phyloP scores from a whole-genome alignment of 768 basidiomycete genomes.

The Rickenella mellea region DNA sequence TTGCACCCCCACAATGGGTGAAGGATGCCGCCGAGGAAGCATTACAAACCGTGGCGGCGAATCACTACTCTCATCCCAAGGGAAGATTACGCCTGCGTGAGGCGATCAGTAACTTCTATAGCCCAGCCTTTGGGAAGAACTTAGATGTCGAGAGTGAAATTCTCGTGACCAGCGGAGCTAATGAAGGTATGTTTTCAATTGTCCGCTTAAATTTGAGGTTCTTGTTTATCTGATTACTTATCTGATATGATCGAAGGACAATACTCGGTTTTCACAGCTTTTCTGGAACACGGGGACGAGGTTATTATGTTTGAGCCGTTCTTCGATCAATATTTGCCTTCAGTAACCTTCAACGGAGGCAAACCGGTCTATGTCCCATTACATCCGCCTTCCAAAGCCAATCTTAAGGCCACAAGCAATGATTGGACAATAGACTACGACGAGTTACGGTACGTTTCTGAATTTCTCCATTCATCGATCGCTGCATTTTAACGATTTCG shows the following conservation, averaged over 20 bases:
- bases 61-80: conserved; percentile 89
- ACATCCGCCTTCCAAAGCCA: conserved; percentile 61
- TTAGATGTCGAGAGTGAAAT: conserved; percentile 85
- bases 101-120: conserved; percentile 78
- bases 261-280: conserved; percentile 89
- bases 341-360: conserved; percentile 89
- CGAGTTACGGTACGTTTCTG: conserved; percentile 58
- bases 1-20: conserved; percentile 75
- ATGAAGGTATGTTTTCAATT: conserved; percentile 58
- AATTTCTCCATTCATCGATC: no score
- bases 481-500: not conserved
- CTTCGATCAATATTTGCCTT: conserved; percentile 93
- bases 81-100: conserved; percentile 81
- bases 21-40: conserved; percentile 65
- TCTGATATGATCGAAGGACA: conserved; percentile 51
- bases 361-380: conserved; percentile 91
- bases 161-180: conserved; percentile 91
- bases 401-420: conserved; percentile 42
- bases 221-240: not conserved
- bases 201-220: not conserved
- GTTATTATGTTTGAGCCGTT: conserved; percentile 99
- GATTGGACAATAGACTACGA: conserved; percentile 91
- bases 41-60: conserved; percentile 47
- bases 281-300: conserved; percentile 87
- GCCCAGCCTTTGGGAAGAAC: conserved; percentile 54